phyloP scores from a whole-genome alignment of 2,329 filamentous ascomycete genomes.

The Microsporum canis region DNA sequence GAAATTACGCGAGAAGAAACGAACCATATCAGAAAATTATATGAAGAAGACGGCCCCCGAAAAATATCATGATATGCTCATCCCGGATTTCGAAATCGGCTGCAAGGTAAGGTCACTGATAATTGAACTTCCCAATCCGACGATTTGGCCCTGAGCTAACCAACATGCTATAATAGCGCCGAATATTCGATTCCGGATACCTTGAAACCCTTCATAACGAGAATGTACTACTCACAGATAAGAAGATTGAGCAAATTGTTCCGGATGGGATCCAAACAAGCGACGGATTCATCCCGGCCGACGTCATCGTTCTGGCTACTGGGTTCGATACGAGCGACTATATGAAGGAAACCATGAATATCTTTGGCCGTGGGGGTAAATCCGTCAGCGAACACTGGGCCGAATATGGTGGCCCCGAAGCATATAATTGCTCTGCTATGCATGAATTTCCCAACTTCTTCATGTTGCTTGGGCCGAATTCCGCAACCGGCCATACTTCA shows the following conservation, averaged over 20 bases:
- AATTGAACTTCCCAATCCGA: background rate
- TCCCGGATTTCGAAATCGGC: constrained; percentile 50
- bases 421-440: constrained; percentile 48
- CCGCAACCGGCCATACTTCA: constrained; percentile 33
- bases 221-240: constrained; percentile 43
- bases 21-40: constrained; percentile 33
- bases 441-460: constrained; percentile 39
- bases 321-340: constrained; percentile 21
- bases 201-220: constrained; percentile 39
- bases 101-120: constrained; percentile 38
- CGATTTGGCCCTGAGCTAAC: background rate
- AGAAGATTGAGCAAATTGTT: constrained; percentile 37
- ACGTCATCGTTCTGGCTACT: constrained; percentile 21
- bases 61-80: constrained; percentile 49
- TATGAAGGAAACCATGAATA: constrained; percentile 16
- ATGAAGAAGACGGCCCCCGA: constrained; percentile 42
- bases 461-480: constrained; percentile 24
- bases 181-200: constrained; percentile 49
- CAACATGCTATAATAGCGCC: constrained; percentile 25
- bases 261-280: constrained; percentile 27
- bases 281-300: constrained; percentile 17
- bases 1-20: constrained; percentile 28
- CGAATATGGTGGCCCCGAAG: constrained; percentile 43
- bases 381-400: constrained; percentile 19
- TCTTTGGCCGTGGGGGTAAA: constrained; percentile 18